Percentiles rank a stretch among this genome's conserved stretches.
Evolutionary conservation across 225 moss, liverwort and hornwort species (phyloP).

Genomic region (Rhytidiadelphus loreus): DNA sequence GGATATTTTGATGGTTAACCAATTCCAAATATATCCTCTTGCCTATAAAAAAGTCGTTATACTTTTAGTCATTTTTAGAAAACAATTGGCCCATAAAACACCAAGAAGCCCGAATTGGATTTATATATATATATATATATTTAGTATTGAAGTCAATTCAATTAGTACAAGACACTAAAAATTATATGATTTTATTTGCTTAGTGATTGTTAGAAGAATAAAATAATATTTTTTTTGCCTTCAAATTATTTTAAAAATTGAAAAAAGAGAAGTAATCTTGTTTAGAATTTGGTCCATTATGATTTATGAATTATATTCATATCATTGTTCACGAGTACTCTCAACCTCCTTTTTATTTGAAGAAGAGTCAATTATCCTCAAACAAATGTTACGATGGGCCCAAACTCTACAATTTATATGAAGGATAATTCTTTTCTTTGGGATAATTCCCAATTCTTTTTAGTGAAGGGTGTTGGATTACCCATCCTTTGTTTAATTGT

Average conservation of each 20-base stretch:
- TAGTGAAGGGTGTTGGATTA: neutral
- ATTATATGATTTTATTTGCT: neutral
- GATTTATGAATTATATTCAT: neutral
- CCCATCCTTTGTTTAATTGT: fast-evolving
- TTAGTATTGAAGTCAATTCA: neutral
- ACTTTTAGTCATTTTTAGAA: too few species aligned
- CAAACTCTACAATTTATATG: fast-evolving
- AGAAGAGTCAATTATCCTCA: neutral
- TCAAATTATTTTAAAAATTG: too few species aligned
- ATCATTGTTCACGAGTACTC: neutral
- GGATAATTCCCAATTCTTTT: too few species aligned
- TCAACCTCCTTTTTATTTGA: too few species aligned
- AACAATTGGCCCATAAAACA: neutral
- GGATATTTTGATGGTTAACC: neutral
- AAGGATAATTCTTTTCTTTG: neutral
- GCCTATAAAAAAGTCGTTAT: fast-evolving
- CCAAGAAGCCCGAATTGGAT: fast-evolving
- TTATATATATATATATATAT: neutral
- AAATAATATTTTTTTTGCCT: fast-evolving
- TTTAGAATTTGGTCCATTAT: neutral
- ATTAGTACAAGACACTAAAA: neutral
- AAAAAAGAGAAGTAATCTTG: neutral
- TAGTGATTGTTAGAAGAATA: neutral
- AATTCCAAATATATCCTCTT: fast-evolving
- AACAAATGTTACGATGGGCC: neutral